Percentiles rank a stretch among this genome's conserved stretches.
These are phyloP conservation scores for Megacollybia platyphylla DNA, from an alignment of 1,284 basidiomycete species.

Conservation along the genomic window DNA sequence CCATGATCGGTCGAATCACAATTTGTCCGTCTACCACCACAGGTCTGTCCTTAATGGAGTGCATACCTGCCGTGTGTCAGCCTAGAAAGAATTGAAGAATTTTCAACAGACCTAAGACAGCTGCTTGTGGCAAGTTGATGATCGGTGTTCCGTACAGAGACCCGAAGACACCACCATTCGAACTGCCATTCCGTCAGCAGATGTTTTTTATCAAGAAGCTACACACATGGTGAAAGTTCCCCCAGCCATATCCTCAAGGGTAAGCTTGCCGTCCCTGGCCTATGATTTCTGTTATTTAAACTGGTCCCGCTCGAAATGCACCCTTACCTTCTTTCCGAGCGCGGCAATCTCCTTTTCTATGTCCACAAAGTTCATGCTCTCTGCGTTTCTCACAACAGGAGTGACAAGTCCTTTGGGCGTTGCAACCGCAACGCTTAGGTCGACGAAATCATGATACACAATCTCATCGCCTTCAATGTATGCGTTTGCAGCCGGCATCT, in stretches of 20 bases:
- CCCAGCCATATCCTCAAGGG: conserved; percentile 94
- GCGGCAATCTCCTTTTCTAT: conserved; percentile 89
- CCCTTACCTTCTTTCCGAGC: conserved; percentile 76
- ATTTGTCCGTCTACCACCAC: conserved; percentile 92
- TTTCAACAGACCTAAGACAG: conserved; percentile 63
- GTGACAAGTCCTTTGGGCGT: conserved; percentile 98
- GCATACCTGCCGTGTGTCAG: conserved; percentile 61
- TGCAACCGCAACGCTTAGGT: conserved; percentile 90
- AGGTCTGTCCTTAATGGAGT: conserved; percentile 89
- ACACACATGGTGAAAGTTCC: conserved; percentile 94
- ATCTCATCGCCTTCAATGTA: conserved; percentile 94
- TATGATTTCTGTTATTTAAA: conserved; percentile 15
- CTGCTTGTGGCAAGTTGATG: conserved; percentile 93
- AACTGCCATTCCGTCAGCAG: conserved; percentile 33
- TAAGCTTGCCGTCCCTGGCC: conserved; percentile 91
- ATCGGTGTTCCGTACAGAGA: conserved; percentile 95
- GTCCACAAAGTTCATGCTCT: conserved; percentile 77
- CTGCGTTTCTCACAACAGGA: conserved; percentile 88
- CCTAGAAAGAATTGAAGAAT: background rate
- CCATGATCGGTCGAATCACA: conserved; percentile 94
- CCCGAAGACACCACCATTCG: conserved; percentile 98
- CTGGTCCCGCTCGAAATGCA: conserved; percentile 2
- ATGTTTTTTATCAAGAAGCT: conserved; percentile 3
- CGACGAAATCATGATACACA: conserved; percentile 92
- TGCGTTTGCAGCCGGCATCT: conserved; percentile 92